Evolutionary conservation across 2,329 filamentous ascomycete species (phyloP), one percentile per base, ranked within the genome.

Genomic region (Sporothrix inflata): DNA sequence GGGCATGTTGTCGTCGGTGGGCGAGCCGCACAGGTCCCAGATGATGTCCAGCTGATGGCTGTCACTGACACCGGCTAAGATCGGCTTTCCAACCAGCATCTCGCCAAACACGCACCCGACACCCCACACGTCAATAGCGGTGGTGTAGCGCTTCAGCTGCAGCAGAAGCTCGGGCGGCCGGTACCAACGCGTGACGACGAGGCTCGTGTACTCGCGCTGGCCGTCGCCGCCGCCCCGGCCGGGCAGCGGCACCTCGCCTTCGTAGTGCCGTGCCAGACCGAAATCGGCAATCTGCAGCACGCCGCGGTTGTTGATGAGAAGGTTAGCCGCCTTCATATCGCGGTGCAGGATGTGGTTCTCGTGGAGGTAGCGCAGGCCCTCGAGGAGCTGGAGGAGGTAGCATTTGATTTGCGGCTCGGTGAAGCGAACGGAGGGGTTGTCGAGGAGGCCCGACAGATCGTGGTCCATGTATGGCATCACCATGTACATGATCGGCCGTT

Each of bases 391-490:
- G 73, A 96, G 84, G 88, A 99, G 91, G 82, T 99, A 99, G 84
- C 96, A 99, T 82, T 99, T 99, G 82, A 98, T 97, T 80, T 98
- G 94, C 4, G 93, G 88, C 78, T 94, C 91, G 66, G 92, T 92
- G 78, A 99, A 95, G 53, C 89, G 88, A 51, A 99, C 94, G 7
- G 91, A 90, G 11, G 95, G 95, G 78, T 99, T 99, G 81, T 98
- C 96, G 77, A 99, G 90, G 40, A 99, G 89, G 60, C 96, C 96
- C 9, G 95, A 97, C n/a, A 99, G 87, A 82, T 99, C 96, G 82
- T 99, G 96, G 77, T 98, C 94, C 94, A 98, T 98, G 81, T 99
- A 99, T 7, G 95, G 96, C 60, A 91, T 98, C 69, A 97, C 95
- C 96, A 99, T 99, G 83, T 98, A 98, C 86, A 99, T 94, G 77